A percentile compares a stretch with the other conserved stretches of the same genome.
These are phyloP conservation scores for Blastocladiella emersonii DNA, from an alignment of 371 early-diverging fungal genomes.

Conservation along the genomic window DNA sequence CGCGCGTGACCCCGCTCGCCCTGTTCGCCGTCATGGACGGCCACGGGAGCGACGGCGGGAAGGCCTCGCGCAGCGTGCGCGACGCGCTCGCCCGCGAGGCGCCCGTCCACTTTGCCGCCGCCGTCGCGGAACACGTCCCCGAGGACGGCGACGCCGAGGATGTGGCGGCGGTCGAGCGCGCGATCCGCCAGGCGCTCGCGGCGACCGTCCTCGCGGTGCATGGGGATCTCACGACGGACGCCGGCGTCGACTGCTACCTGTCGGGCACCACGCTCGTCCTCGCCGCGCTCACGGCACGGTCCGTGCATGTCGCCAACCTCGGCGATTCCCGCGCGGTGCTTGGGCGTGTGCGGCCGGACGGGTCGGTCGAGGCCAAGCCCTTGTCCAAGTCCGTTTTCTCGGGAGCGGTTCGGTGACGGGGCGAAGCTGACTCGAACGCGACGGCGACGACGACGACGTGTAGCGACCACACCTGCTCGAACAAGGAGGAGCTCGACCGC, in stretches of 20 bases:
- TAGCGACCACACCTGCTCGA: conserved; percentile 7
- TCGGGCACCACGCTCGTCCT: neutral
- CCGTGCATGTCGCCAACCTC: neutral
- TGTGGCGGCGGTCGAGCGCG: neutral
- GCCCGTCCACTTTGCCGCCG: neutral
- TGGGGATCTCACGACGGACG: neutral
- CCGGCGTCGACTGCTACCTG: neutral
- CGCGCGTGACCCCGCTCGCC: too few species aligned
- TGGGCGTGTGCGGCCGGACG: neutral
- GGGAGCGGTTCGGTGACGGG: too few species aligned
- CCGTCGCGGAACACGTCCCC: neutral
- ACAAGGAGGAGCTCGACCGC: neutral
- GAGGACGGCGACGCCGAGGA: neutral
- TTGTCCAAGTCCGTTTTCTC: too few species aligned
- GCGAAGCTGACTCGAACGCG: too few species aligned
- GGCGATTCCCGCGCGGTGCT: neutral
- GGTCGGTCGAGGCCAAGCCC: neutral
- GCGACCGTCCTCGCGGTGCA: neutral
- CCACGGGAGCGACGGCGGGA: conserved; percentile 2
- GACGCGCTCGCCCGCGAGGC: neutral
- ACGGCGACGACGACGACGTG: too few species aligned
- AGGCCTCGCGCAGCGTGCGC: neutral
- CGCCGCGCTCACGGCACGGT: neutral
- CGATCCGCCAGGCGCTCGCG: neutral
- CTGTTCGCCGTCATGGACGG: conserved; percentile 2